Evolutionary conservation across 768 basidiomycete species (phyloP).

Genomic region (Suillus weaverae): DNA sequence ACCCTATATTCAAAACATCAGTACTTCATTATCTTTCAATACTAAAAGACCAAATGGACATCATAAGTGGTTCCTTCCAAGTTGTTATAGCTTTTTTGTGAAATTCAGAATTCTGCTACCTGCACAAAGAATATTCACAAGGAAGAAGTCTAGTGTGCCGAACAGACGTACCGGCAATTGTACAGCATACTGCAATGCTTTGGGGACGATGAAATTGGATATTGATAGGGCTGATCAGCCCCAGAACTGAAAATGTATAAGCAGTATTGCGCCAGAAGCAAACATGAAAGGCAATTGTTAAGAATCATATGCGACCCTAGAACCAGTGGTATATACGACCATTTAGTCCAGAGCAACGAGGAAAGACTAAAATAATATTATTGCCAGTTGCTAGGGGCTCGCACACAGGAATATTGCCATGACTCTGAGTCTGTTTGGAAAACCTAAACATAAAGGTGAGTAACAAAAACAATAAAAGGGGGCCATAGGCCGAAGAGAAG

Average conservation of each 20-base stretch:
- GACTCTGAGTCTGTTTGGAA: neutral
- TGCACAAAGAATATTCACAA: neutral
- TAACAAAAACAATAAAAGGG: neutral
- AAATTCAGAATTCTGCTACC: neutral
- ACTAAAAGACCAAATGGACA: neutral
- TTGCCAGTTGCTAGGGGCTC: neutral
- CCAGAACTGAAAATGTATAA: neutral
- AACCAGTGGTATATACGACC: neutral
- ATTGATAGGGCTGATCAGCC: neutral
- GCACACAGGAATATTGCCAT: neutral
- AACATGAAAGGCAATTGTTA: neutral
- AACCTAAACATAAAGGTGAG: neutral
- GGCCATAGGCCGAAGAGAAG: neutral
- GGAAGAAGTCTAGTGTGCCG: neutral
- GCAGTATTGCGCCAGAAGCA: neutral
- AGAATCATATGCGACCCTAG: neutral
- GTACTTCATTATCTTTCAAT: neutral
- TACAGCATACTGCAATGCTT: neutral
- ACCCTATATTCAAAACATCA: neutral
- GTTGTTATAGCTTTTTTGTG: no score
- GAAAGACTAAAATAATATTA: neutral
- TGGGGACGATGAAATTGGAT: neutral
- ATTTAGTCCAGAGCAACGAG: neutral
- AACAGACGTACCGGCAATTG: neutral
- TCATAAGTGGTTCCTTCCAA: neutral